Conservation (phyloP, 805 yeast species). For the Ascoidea tarda region DNA sequence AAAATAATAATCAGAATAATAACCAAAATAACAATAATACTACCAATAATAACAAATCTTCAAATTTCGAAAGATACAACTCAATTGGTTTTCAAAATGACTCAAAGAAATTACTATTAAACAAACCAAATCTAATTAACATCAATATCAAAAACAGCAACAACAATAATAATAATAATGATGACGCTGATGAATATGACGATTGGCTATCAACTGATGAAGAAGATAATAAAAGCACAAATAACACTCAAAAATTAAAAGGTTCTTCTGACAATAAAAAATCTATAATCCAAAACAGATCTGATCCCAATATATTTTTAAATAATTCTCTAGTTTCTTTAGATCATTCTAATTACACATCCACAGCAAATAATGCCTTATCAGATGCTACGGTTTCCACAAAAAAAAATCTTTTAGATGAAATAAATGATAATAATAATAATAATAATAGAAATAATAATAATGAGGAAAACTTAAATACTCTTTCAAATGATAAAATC, state of each 20-base stretch:
- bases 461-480: no score
- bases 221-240: neutral
- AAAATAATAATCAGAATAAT: no score
- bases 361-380: neutral
- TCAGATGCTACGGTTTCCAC: neutral
- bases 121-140: no score
- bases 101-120: no score
- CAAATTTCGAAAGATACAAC: neutral
- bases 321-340: neutral
- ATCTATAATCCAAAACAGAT: no score
- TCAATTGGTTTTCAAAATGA: neutral
- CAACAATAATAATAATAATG: neutral
- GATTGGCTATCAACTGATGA: neutral
- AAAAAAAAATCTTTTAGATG: neutral
- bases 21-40: no score
- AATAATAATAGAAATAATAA: no score
- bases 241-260: neutral
- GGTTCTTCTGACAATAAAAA: neutral
- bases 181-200: neutral
- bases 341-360: no score
- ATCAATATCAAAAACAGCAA: neutral
- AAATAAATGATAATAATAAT: neutral
- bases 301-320: neutral
- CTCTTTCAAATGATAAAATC: neutral
- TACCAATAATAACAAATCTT: no score